A percentile compares a stretch with the other conserved stretches of the same genome.
Evolutionary conservation across 2,329 filamentous ascomycete genomes (phyloP).

Genomic region (Trichoderma simmonsii): DNA sequence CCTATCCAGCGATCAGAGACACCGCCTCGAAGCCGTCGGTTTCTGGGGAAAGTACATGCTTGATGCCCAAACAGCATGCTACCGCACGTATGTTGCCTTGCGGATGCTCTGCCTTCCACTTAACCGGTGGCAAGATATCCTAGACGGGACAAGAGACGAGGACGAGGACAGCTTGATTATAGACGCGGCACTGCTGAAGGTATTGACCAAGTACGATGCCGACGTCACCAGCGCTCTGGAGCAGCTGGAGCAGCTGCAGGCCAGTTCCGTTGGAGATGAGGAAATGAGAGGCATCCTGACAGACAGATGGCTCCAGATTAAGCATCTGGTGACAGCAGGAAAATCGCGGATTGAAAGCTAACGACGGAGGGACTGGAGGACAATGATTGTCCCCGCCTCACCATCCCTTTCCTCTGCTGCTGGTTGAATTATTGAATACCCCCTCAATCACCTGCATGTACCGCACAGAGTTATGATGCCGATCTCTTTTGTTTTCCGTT

Average conservation of each 20-base stretch:
- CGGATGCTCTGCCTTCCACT: constrained; percentile 36
- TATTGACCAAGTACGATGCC: constrained; percentile 35
- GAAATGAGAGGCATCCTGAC: constrained; percentile 22
- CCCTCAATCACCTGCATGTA: not conserved
- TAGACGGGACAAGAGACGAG: constrained; percentile 46
- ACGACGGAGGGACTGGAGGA: not conserved
- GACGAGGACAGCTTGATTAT: constrained; percentile 43
- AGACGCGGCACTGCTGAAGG: constrained; percentile 33
- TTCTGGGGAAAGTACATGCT: constrained; percentile 53
- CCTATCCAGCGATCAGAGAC: constrained; percentile 34
- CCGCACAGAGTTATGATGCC: not conserved
- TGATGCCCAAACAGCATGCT: constrained; percentile 49
- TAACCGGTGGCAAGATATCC: constrained; percentile 42
- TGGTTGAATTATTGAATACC: not conserved
- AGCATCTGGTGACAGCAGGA: constrained; percentile 24
- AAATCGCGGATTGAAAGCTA: constrained; percentile 21
- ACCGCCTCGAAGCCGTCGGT: constrained; percentile 41
- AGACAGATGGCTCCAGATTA: constrained; percentile 29
- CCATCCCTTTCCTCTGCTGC: no score
- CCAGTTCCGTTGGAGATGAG: constrained; percentile 32
- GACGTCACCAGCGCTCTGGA: constrained; percentile 32
- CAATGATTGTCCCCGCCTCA: not conserved
- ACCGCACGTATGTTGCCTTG: constrained; percentile 54
- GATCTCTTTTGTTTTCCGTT: not conserved
- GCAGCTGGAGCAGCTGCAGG: constrained; percentile 32